Base-by-base conservation (phyloP, 176 grass and related monocot species). In the Metroxylon sagu region DNA sequence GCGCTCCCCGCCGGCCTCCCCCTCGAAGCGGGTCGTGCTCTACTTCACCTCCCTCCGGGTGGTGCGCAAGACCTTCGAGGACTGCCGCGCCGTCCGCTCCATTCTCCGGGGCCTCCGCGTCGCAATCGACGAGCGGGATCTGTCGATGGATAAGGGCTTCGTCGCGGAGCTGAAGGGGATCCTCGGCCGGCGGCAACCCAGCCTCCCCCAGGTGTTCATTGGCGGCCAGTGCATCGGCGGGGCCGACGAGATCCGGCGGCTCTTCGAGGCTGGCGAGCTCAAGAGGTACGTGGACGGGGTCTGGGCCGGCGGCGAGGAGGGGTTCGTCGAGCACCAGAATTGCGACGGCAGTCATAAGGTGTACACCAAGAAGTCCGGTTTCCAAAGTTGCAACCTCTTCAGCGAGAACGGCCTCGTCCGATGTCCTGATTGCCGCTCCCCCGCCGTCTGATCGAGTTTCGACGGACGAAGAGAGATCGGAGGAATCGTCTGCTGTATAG, bases 1-100 rank as follows among this genome's bases (percentile, higher is more conserved):
- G 35, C 35, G 35, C 1, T 10, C 8, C 35, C 35, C 12, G 7
- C 8, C 6, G 7, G 27, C 23, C 50, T 53, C 57, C 17, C 65
- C 28, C 1, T 43, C 53, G 59, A 69, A 79, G 48, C 76, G 80
- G 49, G 60, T 95, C 16, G 86, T 95, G 59, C 82, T 95, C 70
- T 95, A 89, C 76, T 89, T 77, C 90, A 95, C 90, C 66, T 86
- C 90, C 56, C 77, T 95, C 60, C 79, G 85, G 10, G 85, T 82
- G 16, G 77, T 95, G 49, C 85, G 85, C 28, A 4, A 56, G 50
- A 95, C 90, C 57, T 89, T 78, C 76, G 79, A 89, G 70, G 85
- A 80, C 69, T 86, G 85, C 70, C 76, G 54, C 55, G 39, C 56
- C 50, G 90, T 95, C 51, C 73, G 77, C 21, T 70, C 79, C 50